Conservation (phyloP, 2,329 filamentous ascomycete genomes). For the Colletotrichum filicis region DNA sequence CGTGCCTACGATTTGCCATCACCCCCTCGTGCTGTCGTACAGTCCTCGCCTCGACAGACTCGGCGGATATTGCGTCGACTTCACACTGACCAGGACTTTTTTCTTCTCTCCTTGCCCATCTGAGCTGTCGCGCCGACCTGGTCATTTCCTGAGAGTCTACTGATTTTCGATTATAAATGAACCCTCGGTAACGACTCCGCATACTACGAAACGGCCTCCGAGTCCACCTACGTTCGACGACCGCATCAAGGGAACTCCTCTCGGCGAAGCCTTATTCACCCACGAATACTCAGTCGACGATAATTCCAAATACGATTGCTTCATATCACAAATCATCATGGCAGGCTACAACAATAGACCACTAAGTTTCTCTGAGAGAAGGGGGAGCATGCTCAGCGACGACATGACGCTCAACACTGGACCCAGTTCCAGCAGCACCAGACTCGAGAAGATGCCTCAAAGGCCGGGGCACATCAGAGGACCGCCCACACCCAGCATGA, state of each 20-base stretch:
- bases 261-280: background rate
- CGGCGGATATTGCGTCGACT: background rate
- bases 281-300: background rate
- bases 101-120: too few species aligned
- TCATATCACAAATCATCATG: slow-evolving; percentile 44
- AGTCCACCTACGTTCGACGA: background rate
- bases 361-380: slow-evolving; percentile 70
- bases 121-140: background rate
- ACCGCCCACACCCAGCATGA: slow-evolving; percentile 75
- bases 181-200: slow-evolving; percentile 13
- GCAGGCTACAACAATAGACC: slow-evolving; percentile 56
- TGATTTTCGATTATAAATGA: slow-evolving; percentile 8
- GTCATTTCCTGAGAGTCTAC: background rate
- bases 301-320: background rate
- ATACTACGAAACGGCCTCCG: background rate
- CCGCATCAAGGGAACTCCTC: background rate
- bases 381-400: slow-evolving; percentile 68
- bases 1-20: background rate
- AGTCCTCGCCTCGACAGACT: background rate
- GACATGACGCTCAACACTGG: slow-evolving; percentile 66
- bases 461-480: slow-evolving; percentile 60
- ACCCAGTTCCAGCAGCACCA: slow-evolving; percentile 55
- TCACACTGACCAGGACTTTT: background rate
- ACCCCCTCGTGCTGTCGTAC: background rate
- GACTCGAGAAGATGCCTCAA: slow-evolving; percentile 66